Evolutionary conservation across 768 basidiomycete species (phyloP).

Genomic region (Suillus brevipes): DNA sequence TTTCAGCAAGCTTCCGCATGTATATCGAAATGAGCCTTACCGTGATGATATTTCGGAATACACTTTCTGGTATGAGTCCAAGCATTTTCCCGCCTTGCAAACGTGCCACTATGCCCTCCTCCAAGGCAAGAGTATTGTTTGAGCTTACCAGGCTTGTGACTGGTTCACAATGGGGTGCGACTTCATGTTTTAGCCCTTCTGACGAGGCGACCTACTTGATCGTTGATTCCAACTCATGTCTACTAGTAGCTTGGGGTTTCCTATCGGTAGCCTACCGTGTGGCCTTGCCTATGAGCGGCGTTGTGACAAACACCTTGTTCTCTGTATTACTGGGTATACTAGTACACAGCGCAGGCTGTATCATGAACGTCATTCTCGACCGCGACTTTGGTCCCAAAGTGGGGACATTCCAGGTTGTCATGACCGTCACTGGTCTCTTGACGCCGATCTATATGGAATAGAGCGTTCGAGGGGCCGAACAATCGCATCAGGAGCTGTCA

Average conservation of each 20-base stretch:
- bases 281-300: too few relatives aligned
- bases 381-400: slow-evolving; percentile 51
- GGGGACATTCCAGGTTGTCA: slow-evolving; percentile 34
- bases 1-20: background rate
- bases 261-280: too few relatives aligned
- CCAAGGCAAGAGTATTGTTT: background rate
- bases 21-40: background rate
- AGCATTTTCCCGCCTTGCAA: background rate
- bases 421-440: slow-evolving; percentile 6
- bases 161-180: background rate
- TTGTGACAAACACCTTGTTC: background rate
- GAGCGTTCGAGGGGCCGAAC: background rate
- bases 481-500: background rate
- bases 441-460: background rate
- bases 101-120: background rate
- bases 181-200: background rate
- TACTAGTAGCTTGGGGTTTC: too few relatives aligned
- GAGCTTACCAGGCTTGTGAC: background rate
- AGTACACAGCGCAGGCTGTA: slow-evolving; percentile 49
- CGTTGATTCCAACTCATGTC: background rate
- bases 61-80: background rate
- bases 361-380: slow-evolving; percentile 56
- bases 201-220: background rate
- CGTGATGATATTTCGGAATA: background rate
- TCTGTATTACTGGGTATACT: slow-evolving; percentile 2